Evolutionary conservation across 352 stramenopile genomes (phyloP).

Genomic region (Phytophthora idaei): DNA sequence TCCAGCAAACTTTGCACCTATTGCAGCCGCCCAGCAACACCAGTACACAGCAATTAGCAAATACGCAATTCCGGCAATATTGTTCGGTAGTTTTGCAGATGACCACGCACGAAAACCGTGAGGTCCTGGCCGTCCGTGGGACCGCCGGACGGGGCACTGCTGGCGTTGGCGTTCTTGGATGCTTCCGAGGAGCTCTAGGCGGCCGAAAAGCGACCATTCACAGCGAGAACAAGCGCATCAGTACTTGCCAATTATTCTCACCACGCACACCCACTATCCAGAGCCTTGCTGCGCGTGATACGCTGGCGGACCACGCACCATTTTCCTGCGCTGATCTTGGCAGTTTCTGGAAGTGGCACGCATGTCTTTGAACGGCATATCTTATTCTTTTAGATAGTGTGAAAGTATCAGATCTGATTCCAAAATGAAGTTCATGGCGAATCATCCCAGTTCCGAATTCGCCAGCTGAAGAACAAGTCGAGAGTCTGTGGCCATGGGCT

Average conservation of each 20-base stretch:
- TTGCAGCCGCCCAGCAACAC: background rate
- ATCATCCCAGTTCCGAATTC: conserved; percentile 25
- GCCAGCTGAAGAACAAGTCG: conserved; percentile 14
- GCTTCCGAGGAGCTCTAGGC: conserved; percentile 44
- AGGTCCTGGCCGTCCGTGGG: conserved; percentile 64
- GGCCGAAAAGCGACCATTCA: background rate
- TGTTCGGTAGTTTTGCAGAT: background rate
- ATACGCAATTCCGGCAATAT: conserved; percentile 4
- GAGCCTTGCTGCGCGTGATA: background rate
- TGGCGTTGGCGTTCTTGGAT: conserved; percentile 45
- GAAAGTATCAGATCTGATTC: conserved; percentile 16
- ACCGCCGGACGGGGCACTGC: conserved; percentile 16
- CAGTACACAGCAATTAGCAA: conserved; percentile 1
- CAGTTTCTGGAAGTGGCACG: conserved; percentile 16
- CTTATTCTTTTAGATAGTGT: background rate
- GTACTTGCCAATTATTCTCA: background rate
- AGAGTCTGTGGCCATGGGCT: conserved; percentile 27
- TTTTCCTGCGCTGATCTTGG: conserved; percentile 23
- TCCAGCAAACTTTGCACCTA: conserved; percentile 74
- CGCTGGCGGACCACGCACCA: conserved; percentile 20
- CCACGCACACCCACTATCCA: background rate
- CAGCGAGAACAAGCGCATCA: conserved; percentile 5
- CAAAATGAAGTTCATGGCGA: conserved; percentile 2
- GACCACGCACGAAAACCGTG: conserved; percentile 63
- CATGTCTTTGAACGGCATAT: background rate